Evolutionary conservation across 2,329 filamentous ascomycete genomes (phyloP).

Genomic region (Shiraia bambusicola): DNA sequence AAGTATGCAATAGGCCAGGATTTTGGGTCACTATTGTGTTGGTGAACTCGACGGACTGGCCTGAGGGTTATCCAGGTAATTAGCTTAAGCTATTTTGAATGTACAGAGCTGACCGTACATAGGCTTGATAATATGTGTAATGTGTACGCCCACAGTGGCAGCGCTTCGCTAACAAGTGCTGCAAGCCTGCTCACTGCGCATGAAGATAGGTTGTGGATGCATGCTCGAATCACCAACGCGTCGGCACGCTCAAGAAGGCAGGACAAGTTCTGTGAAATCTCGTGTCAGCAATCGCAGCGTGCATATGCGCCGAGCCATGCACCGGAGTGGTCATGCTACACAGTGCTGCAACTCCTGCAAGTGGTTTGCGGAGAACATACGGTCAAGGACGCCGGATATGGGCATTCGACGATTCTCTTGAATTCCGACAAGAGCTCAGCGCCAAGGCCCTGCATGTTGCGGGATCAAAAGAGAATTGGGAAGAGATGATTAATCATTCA

Average conservation of each 20-base stretch:
- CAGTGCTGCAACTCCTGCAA: constrained; percentile 8
- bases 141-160: constrained; percentile 55
- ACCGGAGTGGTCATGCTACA: constrained; percentile 13
- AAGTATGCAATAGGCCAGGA: constrained; percentile 34
- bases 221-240: constrained; percentile 44
- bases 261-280: constrained; percentile 36
- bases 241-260: constrained; percentile 38
- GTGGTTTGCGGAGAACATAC: constrained; percentile 39
- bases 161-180: constrained; percentile 49
- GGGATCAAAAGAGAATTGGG: too few relatives aligned
- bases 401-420: constrained; percentile 50
- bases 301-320: constrained; percentile 27
- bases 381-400: constrained; percentile 54
- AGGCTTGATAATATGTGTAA: constrained; percentile 53
- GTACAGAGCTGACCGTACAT: constrained; percentile 38
- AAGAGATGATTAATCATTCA: too few relatives aligned
- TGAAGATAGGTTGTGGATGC: constrained; percentile 49
- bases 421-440: constrained; percentile 45
- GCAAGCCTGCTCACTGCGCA: constrained; percentile 52
- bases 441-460: constrained; percentile 18
- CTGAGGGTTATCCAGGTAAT: constrained; percentile 29
- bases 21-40: constrained; percentile 31
- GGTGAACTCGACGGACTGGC: constrained; percentile 34
- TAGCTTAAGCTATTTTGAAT: neutral
- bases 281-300: constrained; percentile 26